Conservation (phyloP, 1,139 yeast genomes). For the Pneumocystis carinii region DNA sequence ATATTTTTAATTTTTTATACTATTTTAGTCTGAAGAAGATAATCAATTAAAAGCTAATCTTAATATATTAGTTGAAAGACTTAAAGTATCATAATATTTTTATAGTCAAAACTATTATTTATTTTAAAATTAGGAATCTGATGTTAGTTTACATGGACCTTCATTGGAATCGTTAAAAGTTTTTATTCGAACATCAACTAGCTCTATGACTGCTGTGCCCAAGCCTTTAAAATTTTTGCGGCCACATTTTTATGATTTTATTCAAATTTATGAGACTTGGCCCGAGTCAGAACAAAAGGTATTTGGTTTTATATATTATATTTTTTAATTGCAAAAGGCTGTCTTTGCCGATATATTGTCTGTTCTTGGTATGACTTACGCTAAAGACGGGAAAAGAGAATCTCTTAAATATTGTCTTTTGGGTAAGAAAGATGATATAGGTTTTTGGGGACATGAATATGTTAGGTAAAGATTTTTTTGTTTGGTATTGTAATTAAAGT, state of each 20-base stretch:
- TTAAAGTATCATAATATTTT: conserved; percentile 26
- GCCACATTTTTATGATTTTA: conserved; percentile 62
- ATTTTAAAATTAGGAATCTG: conserved; percentile 25
- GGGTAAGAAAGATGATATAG: conserved; percentile 42
- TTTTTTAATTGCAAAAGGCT: conserved; percentile 3
- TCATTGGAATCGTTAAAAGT: conserved; percentile 57
- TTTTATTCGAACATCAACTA: conserved; percentile 78
- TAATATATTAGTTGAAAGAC: conserved; percentile 71
- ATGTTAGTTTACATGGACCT: conserved; percentile 38
- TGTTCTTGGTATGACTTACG: conserved; percentile 87
- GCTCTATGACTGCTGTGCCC: conserved; percentile 98
- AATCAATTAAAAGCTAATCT: conserved; percentile 73
- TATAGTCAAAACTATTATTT: background rate
- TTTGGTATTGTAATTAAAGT: conserved; percentile 75
- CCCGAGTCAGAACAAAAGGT: conserved; percentile 21
- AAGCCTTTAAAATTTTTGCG: conserved; percentile 91
- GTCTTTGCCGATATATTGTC: conserved; percentile 71
- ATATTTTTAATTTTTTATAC: background rate
- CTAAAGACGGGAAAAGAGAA: conserved; percentile 69
- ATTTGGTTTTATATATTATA: background rate
- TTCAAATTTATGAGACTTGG: conserved; percentile 58
- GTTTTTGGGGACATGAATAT: conserved; percentile 96
- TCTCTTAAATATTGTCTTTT: conserved; percentile 68
- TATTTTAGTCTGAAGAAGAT: conserved; percentile 67
- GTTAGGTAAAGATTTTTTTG: conserved; percentile 90